Percentiles rank a stretch among this genome's conserved stretches.
Conservation (phyloP, 805 yeast species). For the Starmerella cellae region DNA sequence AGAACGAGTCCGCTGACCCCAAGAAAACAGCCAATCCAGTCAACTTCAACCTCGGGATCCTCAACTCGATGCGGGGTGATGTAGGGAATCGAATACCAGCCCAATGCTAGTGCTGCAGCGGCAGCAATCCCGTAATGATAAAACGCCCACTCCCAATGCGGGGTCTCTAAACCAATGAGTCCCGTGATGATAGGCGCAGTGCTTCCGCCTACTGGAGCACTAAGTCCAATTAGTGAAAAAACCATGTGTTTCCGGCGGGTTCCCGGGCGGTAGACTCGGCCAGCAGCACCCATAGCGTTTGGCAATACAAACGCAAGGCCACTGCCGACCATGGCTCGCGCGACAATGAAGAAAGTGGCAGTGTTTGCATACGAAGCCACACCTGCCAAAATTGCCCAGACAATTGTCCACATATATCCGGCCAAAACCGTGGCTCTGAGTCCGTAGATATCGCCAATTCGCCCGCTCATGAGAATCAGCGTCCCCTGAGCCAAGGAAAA, state of each 20-base stretch:
- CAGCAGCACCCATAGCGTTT: constrained; percentile 44
- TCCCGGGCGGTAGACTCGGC: constrained; percentile 22
- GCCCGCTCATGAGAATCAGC: constrained; percentile 52
- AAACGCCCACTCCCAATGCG: constrained; percentile 28
- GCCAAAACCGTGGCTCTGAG: constrained; percentile 37
- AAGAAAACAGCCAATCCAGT: constrained; percentile 40
- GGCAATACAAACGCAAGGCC: constrained; percentile 50
- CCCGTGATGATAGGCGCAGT: constrained; percentile 37
- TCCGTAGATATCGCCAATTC: constrained; percentile 60
- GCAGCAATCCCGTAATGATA: constrained; percentile 32
- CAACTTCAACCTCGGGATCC: constrained; percentile 29
- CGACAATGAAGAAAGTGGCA: constrained; percentile 23
- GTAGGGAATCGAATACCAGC: constrained; percentile 1
- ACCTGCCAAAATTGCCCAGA: constrained; percentile 53
- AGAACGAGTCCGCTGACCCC: constrained; percentile 51
- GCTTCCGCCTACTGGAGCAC: constrained; percentile 49
- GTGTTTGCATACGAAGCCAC: constrained; percentile 35
- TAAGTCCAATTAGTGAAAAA: constrained; percentile 45
- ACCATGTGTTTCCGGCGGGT: constrained; percentile 36
- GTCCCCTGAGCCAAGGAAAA: constrained; percentile 62
- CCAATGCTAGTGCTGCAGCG: constrained; percentile 14
- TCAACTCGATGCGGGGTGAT: constrained; percentile 3
- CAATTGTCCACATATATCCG: constrained; percentile 42
- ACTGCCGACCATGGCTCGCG: constrained; percentile 51
- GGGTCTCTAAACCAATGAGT: constrained; percentile 9